A percentile compares a stretch with the other conserved stretches of the same genome.
These are phyloP conservation scores for Cymbopogon flexuosus DNA, from an alignment of 202 grass and related monocot species.

Conservation along the genomic window DNA sequence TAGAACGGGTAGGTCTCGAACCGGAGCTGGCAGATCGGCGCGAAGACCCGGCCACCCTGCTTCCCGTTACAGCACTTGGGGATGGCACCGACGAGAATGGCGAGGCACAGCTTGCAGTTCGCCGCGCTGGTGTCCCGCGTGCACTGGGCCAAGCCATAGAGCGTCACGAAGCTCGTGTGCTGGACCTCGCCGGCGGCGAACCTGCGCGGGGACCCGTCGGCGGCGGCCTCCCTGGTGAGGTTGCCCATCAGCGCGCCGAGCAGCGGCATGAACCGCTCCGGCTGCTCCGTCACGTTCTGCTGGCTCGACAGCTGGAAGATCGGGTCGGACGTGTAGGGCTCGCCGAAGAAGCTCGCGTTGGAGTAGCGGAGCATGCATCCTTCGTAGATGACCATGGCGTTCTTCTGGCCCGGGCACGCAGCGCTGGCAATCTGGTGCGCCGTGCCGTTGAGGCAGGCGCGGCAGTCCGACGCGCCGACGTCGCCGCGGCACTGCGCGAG, in stretches of 20 bases:
- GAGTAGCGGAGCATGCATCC: constrained; percentile 28
- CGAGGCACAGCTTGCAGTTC: constrained; percentile 20
- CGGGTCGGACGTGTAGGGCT: fast-evolving
- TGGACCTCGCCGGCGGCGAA: not conserved
- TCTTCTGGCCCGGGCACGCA: constrained; percentile 7
- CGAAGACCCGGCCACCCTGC: not conserved
- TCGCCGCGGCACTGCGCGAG: constrained; percentile 40
- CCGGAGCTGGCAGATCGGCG: constrained; percentile 19
- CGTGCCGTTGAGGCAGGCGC: constrained; percentile 23
- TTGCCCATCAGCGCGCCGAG: constrained; percentile 29
- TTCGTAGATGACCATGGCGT: constrained; percentile 11
- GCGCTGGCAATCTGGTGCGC: not conserved
- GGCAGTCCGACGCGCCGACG: not conserved
- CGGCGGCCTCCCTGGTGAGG: not conserved
- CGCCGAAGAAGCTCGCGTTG: constrained; percentile 28
- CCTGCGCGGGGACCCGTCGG: not conserved
- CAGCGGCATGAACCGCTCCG: constrained; percentile 8
- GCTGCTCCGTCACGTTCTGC: not conserved
- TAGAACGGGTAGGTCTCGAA: constrained; percentile 35
- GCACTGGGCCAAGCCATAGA: constrained; percentile 52
- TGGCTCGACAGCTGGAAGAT: fast-evolving
- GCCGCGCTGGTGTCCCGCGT: constrained; percentile 27
- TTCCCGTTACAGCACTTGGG: not conserved
- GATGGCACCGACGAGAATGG: fast-evolving
- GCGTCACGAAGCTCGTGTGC: not conserved